A percentile compares a stretch with the other conserved stretches of the same genome.
Conservation (phyloP, 169 alveolate species). For the Cryptosporidium ubiquitum region DNA sequence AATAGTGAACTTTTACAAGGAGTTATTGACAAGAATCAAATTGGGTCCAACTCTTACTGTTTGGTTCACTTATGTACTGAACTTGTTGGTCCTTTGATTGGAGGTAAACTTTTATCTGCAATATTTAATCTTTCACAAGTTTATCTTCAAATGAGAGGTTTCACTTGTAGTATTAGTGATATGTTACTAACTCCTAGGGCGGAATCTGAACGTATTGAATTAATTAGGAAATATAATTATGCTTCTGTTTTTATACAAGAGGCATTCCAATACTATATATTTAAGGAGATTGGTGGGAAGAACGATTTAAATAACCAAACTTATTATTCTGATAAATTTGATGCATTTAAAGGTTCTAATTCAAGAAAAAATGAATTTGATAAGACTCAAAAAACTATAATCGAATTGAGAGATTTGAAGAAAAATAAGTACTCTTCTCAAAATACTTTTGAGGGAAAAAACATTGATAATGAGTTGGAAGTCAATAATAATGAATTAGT, state of each 20-base stretch:
- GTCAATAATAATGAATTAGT: background rate
- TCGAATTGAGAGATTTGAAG: constrained; percentile 27
- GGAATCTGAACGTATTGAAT: constrained; percentile 83
- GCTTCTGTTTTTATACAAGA: constrained; percentile 72
- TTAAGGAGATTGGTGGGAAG: constrained; percentile 39
- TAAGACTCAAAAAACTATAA: background rate
- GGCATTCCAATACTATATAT: constrained; percentile 35
- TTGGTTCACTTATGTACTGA: constrained; percentile 94
- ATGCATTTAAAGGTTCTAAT: background rate
- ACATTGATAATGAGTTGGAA: background rate
- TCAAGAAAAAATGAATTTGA: background rate
- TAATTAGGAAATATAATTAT: constrained; percentile 74
- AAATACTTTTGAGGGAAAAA: background rate
- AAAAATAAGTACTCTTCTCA: background rate
- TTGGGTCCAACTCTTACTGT: constrained; percentile 96
- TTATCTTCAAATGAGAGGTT: constrained; percentile 92
- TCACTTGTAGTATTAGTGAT: constrained; percentile 95
- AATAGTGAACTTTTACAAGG: constrained; percentile 95
- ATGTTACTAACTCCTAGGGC: constrained; percentile 87
- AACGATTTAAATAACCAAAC: constrained; percentile 37
- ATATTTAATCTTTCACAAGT: constrained; percentile 92
- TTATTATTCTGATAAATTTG: constrained; percentile 1
- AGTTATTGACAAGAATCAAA: constrained; percentile 95
- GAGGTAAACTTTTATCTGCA: constrained; percentile 92
- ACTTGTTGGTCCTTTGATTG: constrained; percentile 92